These are phyloP conservation scores for Colletotrichum echinochloae DNA, from an alignment of 2,329 filamentous ascomycete genomes.

Conservation along the genomic window DNA sequence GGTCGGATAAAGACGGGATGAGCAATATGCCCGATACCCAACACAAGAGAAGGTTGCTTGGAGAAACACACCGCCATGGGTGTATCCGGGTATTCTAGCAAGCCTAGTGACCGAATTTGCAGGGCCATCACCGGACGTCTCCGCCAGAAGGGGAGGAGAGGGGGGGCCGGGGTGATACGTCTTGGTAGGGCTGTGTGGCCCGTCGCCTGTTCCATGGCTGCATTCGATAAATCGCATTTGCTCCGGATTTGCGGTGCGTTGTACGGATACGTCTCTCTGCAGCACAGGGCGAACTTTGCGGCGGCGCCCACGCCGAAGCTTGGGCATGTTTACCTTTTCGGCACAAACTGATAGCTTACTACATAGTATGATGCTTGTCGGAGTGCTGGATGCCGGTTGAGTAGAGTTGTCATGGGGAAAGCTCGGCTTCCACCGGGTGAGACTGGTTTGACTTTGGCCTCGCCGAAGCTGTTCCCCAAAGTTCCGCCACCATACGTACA, in stretches of 20 bases:
- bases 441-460: slow-evolving; percentile 1
- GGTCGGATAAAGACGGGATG: too few species aligned
- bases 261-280: not conserved
- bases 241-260: slow-evolving; percentile 33
- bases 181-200: slow-evolving; percentile 23
- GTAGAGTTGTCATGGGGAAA: too few species aligned
- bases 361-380: too few species aligned
- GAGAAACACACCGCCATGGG: too few species aligned
- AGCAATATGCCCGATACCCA: too few species aligned
- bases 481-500: not conserved
- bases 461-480: slow-evolving; percentile 1
- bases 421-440: slow-evolving; percentile 27
- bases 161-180: not conserved
- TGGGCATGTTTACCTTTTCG: not conserved
- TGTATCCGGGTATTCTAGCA: too few species aligned
- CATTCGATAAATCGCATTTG: slow-evolving; percentile 3
- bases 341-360: slow-evolving; percentile 10
- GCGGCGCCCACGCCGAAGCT: not conserved
- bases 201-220: not conserved
- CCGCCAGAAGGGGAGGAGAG: not conserved
- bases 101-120: too few species aligned
- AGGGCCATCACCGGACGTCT: not conserved
- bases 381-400: not conserved
- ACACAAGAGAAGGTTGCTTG: too few species aligned
- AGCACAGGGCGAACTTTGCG: slow-evolving; percentile 10